phyloP scores from a whole-genome alignment of 2,329 filamentous ascomycete genomes.

The Daldinia eschscholtzii region DNA sequence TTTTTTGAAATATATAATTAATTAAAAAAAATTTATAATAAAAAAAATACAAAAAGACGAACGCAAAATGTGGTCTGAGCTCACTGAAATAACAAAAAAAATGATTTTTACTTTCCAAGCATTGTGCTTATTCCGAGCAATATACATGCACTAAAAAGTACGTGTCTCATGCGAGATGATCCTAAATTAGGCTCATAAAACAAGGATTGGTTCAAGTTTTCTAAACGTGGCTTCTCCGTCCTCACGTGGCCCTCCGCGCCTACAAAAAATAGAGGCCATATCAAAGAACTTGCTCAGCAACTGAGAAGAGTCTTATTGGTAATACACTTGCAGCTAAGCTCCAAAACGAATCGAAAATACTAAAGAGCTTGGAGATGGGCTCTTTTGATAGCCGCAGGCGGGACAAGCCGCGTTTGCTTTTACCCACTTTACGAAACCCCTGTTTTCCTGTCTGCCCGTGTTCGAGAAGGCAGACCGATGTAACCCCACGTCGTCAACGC shows the following conservation, averaged over 20 bases:
- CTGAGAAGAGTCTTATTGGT: background rate
- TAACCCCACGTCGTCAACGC: conserved; percentile 26
- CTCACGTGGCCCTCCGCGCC: background rate
- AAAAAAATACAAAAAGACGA: no score
- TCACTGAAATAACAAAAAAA: no score
- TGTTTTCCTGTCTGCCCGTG: background rate
- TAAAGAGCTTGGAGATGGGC: background rate
- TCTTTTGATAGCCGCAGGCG: background rate
- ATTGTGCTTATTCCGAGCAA: background rate
- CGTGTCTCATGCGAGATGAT: background rate
- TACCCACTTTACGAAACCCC: background rate
- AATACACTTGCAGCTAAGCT: background rate
- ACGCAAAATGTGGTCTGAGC: no score
- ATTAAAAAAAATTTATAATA: no score
- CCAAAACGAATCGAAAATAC: no score
- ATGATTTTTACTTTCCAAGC: background rate
- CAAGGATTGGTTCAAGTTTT: background rate
- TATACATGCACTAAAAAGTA: background rate
- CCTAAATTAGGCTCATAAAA: background rate
- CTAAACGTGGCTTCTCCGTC: background rate
- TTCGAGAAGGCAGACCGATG: conserved; percentile 33
- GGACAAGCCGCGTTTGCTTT: conserved; percentile 1
- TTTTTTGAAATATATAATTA: no score
- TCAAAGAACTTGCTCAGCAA: background rate
- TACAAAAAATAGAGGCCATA: background rate